Percentiles rank a stretch among this genome's conserved stretches.
These are phyloP conservation scores for Alternaria solani DNA, from an alignment of 2,329 filamentous ascomycete genomes.

Conservation along the genomic window DNA sequence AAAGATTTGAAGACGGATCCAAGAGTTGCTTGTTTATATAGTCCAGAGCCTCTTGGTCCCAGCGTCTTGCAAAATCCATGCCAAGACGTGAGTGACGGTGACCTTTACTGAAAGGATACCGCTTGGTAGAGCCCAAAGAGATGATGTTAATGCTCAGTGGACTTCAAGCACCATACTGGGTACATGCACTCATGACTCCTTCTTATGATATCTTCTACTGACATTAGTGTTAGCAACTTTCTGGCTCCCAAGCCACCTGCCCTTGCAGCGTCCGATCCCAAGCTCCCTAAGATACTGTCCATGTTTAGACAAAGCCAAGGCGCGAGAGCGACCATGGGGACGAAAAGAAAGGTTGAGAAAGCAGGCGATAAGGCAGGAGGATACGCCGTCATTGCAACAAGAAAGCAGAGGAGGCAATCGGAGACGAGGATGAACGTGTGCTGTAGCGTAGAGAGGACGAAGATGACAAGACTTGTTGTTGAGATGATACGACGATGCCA, in stretches of 20 bases:
- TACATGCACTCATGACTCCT: neutral
- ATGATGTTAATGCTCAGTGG: neutral
- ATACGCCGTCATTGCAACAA: neutral
- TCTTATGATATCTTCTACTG: neutral
- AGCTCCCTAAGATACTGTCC: neutral
- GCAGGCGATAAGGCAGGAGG: neutral
- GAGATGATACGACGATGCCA: neutral
- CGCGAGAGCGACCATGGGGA: neutral
- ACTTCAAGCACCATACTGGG: neutral
- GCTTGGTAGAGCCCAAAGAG: neutral
- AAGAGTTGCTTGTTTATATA: neutral
- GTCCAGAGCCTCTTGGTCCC: neutral
- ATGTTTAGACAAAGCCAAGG: neutral
- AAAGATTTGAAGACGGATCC: neutral
- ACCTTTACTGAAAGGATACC: neutral
- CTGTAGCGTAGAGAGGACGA: neutral
- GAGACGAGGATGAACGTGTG: neutral
- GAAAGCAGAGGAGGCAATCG: neutral
- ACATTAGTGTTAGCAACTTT: neutral
- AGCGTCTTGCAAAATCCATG: neutral
- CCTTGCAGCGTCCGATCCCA: neutral
- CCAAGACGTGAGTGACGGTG: conserved; percentile 2
- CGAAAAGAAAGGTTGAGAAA: no score
- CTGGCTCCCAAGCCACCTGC: neutral
- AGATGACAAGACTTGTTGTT: neutral